Conservation (phyloP, 2,329 filamentous ascomycete species). For the Dactylellina drechsleri region DNA sequence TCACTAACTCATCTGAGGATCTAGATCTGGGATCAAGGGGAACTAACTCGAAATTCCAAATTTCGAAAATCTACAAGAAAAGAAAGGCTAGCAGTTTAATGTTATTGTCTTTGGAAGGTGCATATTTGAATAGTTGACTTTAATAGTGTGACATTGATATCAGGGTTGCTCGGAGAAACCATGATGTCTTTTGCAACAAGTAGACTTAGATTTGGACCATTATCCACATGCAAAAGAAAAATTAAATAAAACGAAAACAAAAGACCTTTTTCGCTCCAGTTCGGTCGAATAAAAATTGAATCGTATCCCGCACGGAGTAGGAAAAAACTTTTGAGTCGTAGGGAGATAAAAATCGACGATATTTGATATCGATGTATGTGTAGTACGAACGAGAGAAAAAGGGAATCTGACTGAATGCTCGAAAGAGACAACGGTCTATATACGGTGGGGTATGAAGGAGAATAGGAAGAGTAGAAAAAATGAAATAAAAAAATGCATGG, state of each 20-base stretch:
- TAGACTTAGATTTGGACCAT: background rate
- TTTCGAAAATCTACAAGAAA: no score
- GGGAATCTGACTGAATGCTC: background rate
- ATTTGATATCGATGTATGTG: background rate
- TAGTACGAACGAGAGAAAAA: slow-evolving; percentile 1
- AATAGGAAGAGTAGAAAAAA: slow-evolving; percentile 8
- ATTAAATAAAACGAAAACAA: slow-evolving; percentile 11
- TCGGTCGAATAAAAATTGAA: slow-evolving; percentile 34
- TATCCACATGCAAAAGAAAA: slow-evolving; percentile 21
- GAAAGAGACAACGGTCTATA: slow-evolving; percentile 19
- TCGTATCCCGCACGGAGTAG: slow-evolving; percentile 40
- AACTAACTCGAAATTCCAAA: background rate
- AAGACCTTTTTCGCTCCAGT: slow-evolving; percentile 36
- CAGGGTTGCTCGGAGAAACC: slow-evolving; percentile 19
- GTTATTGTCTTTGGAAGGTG: slow-evolving; percentile 21
- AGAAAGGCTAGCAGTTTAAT: background rate
- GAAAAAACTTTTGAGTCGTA: slow-evolving; percentile 30
- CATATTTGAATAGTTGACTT: slow-evolving; percentile 8
- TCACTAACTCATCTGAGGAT: background rate
- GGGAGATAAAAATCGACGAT: slow-evolving; percentile 7
- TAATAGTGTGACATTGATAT: background rate
- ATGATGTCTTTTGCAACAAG: slow-evolving; percentile 7
- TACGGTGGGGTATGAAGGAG: slow-evolving; percentile 7
- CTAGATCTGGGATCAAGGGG: slow-evolving; percentile 4
- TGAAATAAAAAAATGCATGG: background rate